Percentiles rank a stretch among this genome's conserved stretches.
phyloP scores from a whole-genome alignment of 129 eudicot genomes.

The Helianthus tuberosus region DNA sequence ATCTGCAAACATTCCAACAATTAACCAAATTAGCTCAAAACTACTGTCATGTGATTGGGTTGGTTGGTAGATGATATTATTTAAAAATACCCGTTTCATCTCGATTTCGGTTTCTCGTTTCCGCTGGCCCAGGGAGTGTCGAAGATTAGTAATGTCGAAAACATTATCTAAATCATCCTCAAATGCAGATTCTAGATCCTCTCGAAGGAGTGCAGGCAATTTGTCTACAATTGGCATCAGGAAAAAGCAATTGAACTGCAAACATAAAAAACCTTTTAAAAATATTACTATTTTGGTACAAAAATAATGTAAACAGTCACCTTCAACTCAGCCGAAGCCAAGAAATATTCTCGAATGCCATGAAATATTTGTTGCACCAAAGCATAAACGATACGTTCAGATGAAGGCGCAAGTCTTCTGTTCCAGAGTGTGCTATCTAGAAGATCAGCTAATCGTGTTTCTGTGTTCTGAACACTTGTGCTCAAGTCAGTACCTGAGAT shows the following conservation, averaged over 20 bases:
- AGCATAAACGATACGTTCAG: slow-evolving; percentile 98
- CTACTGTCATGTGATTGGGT: not conserved
- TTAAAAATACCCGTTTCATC: slow-evolving; percentile 63
- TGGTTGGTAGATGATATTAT: not conserved
- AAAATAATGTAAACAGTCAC: slow-evolving; percentile 31
- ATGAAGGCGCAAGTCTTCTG: slow-evolving; percentile 93
- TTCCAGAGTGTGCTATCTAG: slow-evolving; percentile 97
- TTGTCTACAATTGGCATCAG: slow-evolving; percentile 98
- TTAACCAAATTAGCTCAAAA: not conserved
- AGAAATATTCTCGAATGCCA: slow-evolving; percentile 91
- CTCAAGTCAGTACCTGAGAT: slow-evolving; percentile 68
- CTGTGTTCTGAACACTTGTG: slow-evolving; percentile 66
- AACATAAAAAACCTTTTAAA: slow-evolving; percentile 18
- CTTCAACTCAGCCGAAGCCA: slow-evolving; percentile 94
- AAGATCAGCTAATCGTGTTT: slow-evolving; percentile 92
- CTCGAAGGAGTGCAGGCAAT: slow-evolving; percentile 85
- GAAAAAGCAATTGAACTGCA: slow-evolving; percentile 98
- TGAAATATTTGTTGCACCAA: slow-evolving; percentile 97
- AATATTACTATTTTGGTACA: not conserved
- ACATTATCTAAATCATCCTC: slow-evolving; percentile 78
- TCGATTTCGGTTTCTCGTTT: slow-evolving; percentile 84
- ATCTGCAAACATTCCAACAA: slow-evolving; percentile 53
- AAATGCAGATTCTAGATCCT: slow-evolving; percentile 86
- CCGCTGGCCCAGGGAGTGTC: slow-evolving; percentile 61
- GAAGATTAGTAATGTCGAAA: slow-evolving; percentile 78